Evolutionary conservation across 495 filamentous ascomycete species (phyloP).

Genomic region (Penicillium taxi): DNA sequence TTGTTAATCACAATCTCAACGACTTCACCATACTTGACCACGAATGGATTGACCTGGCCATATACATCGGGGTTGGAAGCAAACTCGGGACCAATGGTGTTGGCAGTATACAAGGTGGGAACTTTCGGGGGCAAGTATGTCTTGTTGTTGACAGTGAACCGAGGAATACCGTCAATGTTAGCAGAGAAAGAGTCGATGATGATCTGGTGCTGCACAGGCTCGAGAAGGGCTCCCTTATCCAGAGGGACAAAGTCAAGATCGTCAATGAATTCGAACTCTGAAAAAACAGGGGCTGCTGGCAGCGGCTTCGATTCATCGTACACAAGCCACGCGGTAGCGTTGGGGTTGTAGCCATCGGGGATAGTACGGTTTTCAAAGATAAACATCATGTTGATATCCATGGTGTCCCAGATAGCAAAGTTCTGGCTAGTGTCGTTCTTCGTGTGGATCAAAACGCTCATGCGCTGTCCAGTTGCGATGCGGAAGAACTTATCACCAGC

Average conservation of each 20-base stretch:
- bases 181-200: slow-evolving; percentile 43
- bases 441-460: slow-evolving; percentile 56
- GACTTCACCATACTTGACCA: slow-evolving; percentile 40
- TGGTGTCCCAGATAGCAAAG: slow-evolving; percentile 51
- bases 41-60: slow-evolving; percentile 35
- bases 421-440: slow-evolving; percentile 40
- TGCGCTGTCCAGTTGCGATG: slow-evolving; percentile 61
- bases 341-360: slow-evolving; percentile 49
- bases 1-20: slow-evolving; percentile 62
- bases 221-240: slow-evolving; percentile 48
- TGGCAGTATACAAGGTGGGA: slow-evolving; percentile 65
- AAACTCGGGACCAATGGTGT: slow-evolving; percentile 37
- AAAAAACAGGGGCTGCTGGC: slow-evolving; percentile 47
- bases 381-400: slow-evolving; percentile 49
- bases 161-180: slow-evolving; percentile 50
- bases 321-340: slow-evolving; percentile 72
- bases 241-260: slow-evolving; percentile 62
- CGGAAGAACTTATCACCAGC: slow-evolving; percentile 50
- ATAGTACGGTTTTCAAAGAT: slow-evolving; percentile 28
- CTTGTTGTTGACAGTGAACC: slow-evolving; percentile 40
- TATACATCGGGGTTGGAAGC: slow-evolving; percentile 44
- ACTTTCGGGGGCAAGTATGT: slow-evolving; percentile 55
- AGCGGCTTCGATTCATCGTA: slow-evolving; percentile 56
- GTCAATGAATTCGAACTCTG: slow-evolving; percentile 59
- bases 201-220: slow-evolving; percentile 28